phyloP scores from a whole-genome alignment of 257 asterid species.

The Marsdenia floribunda region DNA sequence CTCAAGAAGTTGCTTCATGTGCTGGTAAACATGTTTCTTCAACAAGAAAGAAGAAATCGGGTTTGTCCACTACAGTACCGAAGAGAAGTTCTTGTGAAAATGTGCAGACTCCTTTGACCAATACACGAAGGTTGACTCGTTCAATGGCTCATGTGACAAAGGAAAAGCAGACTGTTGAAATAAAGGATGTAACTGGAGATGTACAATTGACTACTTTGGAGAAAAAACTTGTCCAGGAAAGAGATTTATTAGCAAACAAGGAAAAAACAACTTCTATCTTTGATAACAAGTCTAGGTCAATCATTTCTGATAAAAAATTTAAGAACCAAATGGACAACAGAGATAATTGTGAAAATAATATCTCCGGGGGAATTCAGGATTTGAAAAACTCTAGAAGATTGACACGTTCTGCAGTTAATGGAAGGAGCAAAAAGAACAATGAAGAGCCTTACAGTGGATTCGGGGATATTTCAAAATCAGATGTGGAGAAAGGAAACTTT shows the following conservation, averaged over 20 bases:
- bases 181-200: conserved; percentile 8
- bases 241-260: conserved; percentile 14
- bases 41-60: conserved; percentile 18
- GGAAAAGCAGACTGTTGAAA: conserved; percentile 19
- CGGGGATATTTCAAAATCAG: conserved; percentile 16
- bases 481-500: conserved; percentile 10
- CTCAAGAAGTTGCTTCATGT: neutral
- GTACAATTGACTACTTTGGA: neutral
- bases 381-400: conserved; percentile 23
- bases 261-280: conserved; percentile 12
- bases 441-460: conserved; percentile 18
- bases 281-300: conserved; percentile 12
- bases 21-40: neutral
- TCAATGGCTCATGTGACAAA: conserved; percentile 22
- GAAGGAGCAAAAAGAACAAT: conserved; percentile 18
- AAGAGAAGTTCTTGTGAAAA: conserved; percentile 6
- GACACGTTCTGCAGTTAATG: conserved; percentile 31
- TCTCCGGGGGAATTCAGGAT: neutral
- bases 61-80: conserved; percentile 15
- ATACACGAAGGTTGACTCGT: conserved; percentile 35
- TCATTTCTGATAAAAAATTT: neutral
- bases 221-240: neutral
- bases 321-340: conserved; percentile 11
- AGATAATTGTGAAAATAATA: conserved; percentile 11
- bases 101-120: neutral